Evolutionary conservation across 371 early-diverging fungal genomes (phyloP).

Genomic region (Umbelopsis sp.): DNA sequence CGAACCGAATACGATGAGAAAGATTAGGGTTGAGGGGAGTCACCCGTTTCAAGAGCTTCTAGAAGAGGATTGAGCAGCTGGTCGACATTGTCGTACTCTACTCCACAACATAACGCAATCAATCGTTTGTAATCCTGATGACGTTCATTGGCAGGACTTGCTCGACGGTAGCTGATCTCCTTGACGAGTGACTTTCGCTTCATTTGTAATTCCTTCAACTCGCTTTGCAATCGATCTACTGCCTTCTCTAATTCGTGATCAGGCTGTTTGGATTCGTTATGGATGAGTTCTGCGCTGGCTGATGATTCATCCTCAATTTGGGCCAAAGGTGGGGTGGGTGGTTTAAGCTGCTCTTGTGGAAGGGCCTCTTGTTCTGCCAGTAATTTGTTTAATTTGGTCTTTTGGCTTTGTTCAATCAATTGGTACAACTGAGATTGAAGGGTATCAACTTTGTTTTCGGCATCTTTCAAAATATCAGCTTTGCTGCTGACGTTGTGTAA

Average conservation of each 20-base stretch:
- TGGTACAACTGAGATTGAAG: constrained; percentile 22
- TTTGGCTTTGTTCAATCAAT: constrained; percentile 29
- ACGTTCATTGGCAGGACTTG: constrained; percentile 27
- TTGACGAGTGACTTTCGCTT: background rate
- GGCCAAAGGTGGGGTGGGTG: background rate
- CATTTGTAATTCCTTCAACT: constrained; percentile 28
- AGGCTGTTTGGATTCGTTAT: constrained; percentile 9
- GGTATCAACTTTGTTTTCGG: constrained; percentile 17
- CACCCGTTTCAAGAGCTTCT: constrained; percentile 41
- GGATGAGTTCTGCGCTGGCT: background rate
- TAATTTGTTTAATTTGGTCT: constrained; percentile 12
- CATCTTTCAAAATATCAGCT: constrained; percentile 17
- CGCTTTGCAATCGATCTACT: constrained; percentile 28
- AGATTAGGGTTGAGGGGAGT: background rate
- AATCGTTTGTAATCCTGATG: constrained; percentile 54
- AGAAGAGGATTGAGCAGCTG: constrained; percentile 45
- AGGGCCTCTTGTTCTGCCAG: background rate
- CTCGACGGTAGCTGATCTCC: constrained; percentile 5
- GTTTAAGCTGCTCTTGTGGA: background rate
- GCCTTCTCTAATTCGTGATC: constrained; percentile 26
- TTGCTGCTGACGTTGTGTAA: constrained; percentile 29
- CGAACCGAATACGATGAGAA: too few species aligned
- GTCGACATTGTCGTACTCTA: constrained; percentile 53
- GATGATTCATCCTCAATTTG: background rate
- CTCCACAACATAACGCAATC: constrained; percentile 53